Conservation (phyloP, 305 asterid genomes). For the Rubia peregrina region DNA sequence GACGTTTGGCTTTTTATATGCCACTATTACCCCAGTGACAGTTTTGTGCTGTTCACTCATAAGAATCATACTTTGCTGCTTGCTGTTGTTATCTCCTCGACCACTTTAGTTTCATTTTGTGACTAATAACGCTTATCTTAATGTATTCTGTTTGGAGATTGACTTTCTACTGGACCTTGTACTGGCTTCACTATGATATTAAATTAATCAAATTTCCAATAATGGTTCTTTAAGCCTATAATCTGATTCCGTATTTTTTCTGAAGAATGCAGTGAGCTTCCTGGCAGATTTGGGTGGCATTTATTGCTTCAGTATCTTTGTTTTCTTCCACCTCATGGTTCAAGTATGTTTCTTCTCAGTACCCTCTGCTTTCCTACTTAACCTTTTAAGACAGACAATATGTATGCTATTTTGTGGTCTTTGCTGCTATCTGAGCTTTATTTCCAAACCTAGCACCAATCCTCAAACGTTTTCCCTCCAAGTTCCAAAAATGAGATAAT, state of each 20-base stretch:
- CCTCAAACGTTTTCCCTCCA: background rate
- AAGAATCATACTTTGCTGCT: background rate
- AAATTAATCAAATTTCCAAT: background rate
- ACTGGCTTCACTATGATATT: background rate
- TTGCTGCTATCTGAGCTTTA: background rate
- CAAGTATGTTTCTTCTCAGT: slow-evolving; percentile 55
- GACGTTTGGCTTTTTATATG: background rate
- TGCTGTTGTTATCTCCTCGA: background rate
- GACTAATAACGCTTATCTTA: background rate
- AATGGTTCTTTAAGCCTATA: slow-evolving; percentile 16
- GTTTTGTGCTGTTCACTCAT: background rate
- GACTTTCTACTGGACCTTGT: background rate
- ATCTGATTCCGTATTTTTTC: slow-evolving; percentile 35
- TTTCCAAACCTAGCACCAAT: too few relatives aligned
- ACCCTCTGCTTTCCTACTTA: slow-evolving; percentile 11
- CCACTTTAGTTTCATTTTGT: background rate
- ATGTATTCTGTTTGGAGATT: background rate
- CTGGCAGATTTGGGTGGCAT: slow-evolving; percentile 99
- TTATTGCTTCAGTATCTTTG: slow-evolving; percentile 77
- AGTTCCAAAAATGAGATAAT: background rate
- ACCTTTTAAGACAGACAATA: slow-evolving; percentile 7
- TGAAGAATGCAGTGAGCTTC: slow-evolving; percentile 90
- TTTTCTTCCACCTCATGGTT: slow-evolving; percentile 80
- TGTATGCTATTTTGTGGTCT: background rate
- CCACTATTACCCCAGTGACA: background rate